These are phyloP conservation scores for Sophora flavescens DNA, from an alignment of 306 rosid genomes.

Conservation along the genomic window DNA sequence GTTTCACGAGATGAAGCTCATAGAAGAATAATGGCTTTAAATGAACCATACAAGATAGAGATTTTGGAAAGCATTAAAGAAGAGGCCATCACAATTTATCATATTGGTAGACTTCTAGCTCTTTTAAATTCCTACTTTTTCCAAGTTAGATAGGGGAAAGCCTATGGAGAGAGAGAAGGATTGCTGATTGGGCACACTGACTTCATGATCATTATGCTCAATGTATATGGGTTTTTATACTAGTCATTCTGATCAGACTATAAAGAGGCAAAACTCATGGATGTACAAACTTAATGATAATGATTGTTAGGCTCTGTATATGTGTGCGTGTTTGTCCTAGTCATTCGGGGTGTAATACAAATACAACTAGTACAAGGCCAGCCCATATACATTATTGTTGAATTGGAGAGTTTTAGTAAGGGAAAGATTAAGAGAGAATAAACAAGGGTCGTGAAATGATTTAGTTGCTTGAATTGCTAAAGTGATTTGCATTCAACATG, in stretches of 20 bases:
- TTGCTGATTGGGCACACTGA: neutral
- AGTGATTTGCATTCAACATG: too few species aligned
- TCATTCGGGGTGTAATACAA: neutral
- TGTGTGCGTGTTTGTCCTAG: slow-evolving; percentile 7
- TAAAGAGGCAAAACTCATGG: slow-evolving; percentile 20
- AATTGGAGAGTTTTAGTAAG: neutral
- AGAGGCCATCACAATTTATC: slow-evolving; percentile 89
- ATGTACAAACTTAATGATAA: neutral
- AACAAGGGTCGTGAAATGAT: neutral
- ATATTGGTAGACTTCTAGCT: slow-evolving; percentile 72
- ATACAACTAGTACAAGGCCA: neutral
- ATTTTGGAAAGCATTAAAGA: slow-evolving; percentile 92
- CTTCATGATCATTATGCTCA: slow-evolving; percentile 31
- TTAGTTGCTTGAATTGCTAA: too few species aligned
- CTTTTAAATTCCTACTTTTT: slow-evolving; percentile 37
- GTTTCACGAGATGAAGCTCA: slow-evolving; percentile 92
- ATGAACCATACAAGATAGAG: slow-evolving; percentile 95
- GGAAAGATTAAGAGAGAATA: neutral
- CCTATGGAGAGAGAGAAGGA: neutral
- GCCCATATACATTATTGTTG: neutral
- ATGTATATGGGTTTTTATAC: neutral
- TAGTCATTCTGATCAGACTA: slow-evolving; percentile 7
- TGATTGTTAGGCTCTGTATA: neutral
- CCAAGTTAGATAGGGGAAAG: slow-evolving; percentile 29
- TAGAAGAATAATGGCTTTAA: slow-evolving; percentile 77